Base-by-base conservation (phyloP, 768 basidiomycete genomes). In the Psilocybe subaeruginosa region DNA sequence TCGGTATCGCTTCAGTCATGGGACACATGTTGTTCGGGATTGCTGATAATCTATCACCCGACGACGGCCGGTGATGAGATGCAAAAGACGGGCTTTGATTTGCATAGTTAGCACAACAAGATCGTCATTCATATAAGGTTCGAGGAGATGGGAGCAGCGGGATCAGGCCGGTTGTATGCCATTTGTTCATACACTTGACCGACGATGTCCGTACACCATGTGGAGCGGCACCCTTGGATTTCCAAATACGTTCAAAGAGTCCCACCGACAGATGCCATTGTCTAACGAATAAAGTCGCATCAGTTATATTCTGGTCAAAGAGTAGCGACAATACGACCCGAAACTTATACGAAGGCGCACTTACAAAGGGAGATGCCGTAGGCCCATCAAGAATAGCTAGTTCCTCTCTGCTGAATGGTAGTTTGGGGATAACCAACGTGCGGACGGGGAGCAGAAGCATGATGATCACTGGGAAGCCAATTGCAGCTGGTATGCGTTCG, bases 391-490 rank as follows among this genome's bases (percentile, higher is more conserved):
- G 81, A 19, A 95, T 89, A 2, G 79, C 79, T 41, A 99, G 76
- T 69, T 97, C 96, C 62, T 90, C 91, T 3, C 73, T 68, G 0
- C 89, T 89, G 71, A 97, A 95, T 0, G 89, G 82, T 46, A 96
- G 74, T 17, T 79, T 79, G 0, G 95, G 93, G 12, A 97, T 80
- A n/a, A 92, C 65, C 59, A 81, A 77, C 27, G 85, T 81, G 50
- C 95, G 83, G 11, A 95, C 62, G 0, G 95, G 96, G 23, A 97
- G 80, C 12, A 97, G 81, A 41, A 93, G 73, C 71, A 92, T 84
- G 68, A 97, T 95, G 67, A 97, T 85, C 54, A 97, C 81, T 0
- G 95, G 94, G 72, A 97, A 97, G 0, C 90, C 93, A 60, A 97
- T 94, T 3, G 93, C 94, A 45, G 92, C 95, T 89, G 53, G 6